phyloP scores from a whole-genome alignment of 768 basidiomycete species.

The Trametes elegans region DNA sequence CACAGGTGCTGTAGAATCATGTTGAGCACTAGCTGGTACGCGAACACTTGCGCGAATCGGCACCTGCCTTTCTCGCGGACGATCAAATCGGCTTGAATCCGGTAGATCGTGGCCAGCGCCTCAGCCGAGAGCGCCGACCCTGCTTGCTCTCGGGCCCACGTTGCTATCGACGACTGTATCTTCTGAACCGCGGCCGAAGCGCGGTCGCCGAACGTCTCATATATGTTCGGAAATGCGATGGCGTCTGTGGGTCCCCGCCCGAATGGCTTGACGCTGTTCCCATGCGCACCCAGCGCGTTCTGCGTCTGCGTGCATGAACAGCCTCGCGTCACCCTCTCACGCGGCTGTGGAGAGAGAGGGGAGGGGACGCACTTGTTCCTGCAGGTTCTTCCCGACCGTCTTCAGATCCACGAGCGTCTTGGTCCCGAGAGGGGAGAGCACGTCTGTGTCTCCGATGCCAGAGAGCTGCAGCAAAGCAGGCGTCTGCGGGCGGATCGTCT shows the following conservation, averaged over 20 bases:
- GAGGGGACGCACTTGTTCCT: constrained; percentile 41
- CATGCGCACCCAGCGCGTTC: constrained; percentile 3
- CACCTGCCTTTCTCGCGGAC: constrained; percentile 41
- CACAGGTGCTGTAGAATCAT: constrained; percentile 37
- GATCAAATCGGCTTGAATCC: constrained; percentile 45
- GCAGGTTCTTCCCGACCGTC: constrained; percentile 54
- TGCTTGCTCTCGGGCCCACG: constrained; percentile 46
- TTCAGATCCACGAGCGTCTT: constrained; percentile 42
- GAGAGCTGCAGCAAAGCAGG: constrained; percentile 50
- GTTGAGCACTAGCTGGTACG: background rate
- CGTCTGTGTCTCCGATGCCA: constrained; percentile 50
- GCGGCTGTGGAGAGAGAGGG: background rate
- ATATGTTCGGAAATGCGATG: constrained; percentile 53
- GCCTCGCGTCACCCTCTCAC: no score
- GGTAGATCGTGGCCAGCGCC: constrained; percentile 42
- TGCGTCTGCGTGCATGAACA: background rate
- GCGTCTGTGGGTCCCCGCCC: constrained; percentile 33
- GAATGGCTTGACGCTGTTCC: constrained; percentile 5
- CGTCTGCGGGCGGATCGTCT: constrained; percentile 9
- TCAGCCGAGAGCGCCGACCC: constrained; percentile 38
- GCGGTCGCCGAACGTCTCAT: constrained; percentile 41
- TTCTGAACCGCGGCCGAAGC: constrained; percentile 27
- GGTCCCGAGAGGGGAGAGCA: constrained; percentile 47
- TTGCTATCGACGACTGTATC: constrained; percentile 37
- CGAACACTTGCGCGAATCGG: background rate